Evolutionary conservation across 2,329 filamentous ascomycete genomes (phyloP).

Genomic region (Ramularia endophylla): DNA sequence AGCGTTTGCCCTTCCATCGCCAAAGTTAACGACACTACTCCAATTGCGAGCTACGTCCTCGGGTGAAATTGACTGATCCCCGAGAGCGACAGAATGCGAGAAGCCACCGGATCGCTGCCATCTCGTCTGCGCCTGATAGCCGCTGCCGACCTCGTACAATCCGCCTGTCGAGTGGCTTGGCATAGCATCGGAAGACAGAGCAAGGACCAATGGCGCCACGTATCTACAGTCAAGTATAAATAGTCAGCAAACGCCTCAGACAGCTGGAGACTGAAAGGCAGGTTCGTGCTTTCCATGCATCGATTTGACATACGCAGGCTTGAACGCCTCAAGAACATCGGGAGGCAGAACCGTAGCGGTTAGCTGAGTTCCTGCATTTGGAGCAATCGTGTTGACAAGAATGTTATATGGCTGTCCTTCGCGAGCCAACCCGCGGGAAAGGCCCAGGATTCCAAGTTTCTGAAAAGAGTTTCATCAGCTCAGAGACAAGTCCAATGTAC

Average conservation of each 20-base stretch:
- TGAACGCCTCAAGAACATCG: constrained; percentile 94
- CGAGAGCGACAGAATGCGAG: too few species aligned
- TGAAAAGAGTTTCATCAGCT: constrained; percentile 67
- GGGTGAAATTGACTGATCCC: too few species aligned
- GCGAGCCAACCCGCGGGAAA: constrained; percentile 94
- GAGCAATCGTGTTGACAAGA: constrained; percentile 82
- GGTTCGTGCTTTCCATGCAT: too few species aligned
- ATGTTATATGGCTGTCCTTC: constrained; percentile 98
- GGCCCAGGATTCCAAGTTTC: constrained; percentile 88
- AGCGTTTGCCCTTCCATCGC: too few species aligned
- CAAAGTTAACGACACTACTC: too few species aligned
- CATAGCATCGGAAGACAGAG: constrained; percentile 79
- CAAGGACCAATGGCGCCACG: constrained; percentile 82
- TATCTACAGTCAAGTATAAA: too few species aligned
- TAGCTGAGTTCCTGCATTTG: constrained; percentile 89
- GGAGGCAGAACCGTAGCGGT: constrained; percentile 88
- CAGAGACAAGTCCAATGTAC: constrained; percentile 72
- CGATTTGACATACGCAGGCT: constrained; percentile 95
- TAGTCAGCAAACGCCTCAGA: too few species aligned
- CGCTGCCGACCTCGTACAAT: constrained; percentile 87
- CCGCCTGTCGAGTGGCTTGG: constrained; percentile 74
- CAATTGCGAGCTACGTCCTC: too few species aligned
- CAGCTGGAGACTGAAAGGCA: too few species aligned
- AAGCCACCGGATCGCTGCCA: too few species aligned
- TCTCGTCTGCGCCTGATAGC: constrained; percentile 81